Evolutionary conservation across 2,329 filamentous ascomycete genomes (phyloP), one percentile per base, ranked within the genome.

Genomic region (Aspergillus niger): DNA sequence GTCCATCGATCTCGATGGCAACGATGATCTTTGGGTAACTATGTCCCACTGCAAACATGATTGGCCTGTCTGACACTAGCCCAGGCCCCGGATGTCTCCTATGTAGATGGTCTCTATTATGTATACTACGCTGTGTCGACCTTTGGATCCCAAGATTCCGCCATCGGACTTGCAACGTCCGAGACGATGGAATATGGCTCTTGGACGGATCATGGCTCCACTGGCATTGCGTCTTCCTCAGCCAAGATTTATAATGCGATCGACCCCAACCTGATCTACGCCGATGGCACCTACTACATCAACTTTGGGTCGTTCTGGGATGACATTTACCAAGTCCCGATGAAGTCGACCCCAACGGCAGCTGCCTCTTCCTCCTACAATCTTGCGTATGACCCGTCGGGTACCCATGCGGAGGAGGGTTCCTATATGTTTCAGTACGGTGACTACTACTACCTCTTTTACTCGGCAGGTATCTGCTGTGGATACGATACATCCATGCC

Each of bases 261-360:
- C 67, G 89, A 88, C 67, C 74, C 78, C 2, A 85, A 84, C 63
- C 70, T 87, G 2, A 72, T 86, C 61, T 68, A 77, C 10, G 77
- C 73, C 2, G 76, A 74, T 38, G 66, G 64, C 8, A 72, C 60
- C 2, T 82, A 82, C 65, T 80, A 81, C 59, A 74, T 88, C 70
- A 85, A 80, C 61, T 91, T 90, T 63, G 89, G 88, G 24, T 89
- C 85, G 11, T 91, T 89, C 80, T 91, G 87, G 87, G 73, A 77
- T 6, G 83, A 87, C 68, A 80, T 91, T 60, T 89, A 85, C 76
- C 84, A 86, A 69, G 84, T 85, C 1, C 70, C 77, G 38, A 81
- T 90, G 70, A 69, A 70, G 22, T 66, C 69, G 3, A 65, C 65
- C 1, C 76, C 76, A 5, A 69, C 70, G 2, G 72, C 69, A 39